These are phyloP conservation scores for Didymosphaeria variabile DNA, from an alignment of 2,329 filamentous ascomycete genomes.

Conservation along the genomic window DNA sequence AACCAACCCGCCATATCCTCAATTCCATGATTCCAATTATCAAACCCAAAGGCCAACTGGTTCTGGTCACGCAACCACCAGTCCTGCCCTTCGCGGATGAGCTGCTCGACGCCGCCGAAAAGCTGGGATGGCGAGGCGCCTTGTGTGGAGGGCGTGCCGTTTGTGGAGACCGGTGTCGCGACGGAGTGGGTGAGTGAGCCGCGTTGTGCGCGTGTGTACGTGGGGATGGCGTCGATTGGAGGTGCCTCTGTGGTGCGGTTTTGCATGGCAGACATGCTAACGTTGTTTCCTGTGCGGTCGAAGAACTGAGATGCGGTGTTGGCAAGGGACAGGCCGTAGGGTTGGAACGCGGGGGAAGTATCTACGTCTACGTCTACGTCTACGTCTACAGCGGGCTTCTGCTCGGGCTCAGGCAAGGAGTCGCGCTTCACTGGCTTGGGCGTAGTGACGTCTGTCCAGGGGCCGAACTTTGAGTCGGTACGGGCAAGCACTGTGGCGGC, in stretches of 20 bases:
- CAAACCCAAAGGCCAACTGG: slow-evolving; percentile 68
- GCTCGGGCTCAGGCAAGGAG: slow-evolving; percentile 17
- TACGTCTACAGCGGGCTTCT: slow-evolving; percentile 5
- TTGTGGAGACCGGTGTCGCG: slow-evolving; percentile 26
- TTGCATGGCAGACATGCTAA: slow-evolving; percentile 21
- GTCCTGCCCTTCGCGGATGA: slow-evolving; percentile 70
- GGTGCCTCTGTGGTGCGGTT: slow-evolving; percentile 40
- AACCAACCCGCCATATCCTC: slow-evolving; percentile 46
- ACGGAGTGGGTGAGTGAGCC: slow-evolving; percentile 20
- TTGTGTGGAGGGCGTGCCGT: slow-evolving; percentile 31
- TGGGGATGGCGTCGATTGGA: slow-evolving; percentile 41
- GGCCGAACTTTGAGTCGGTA: slow-evolving; percentile 81
- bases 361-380: slow-evolving; percentile 15
- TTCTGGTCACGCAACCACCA: slow-evolving; percentile 70
- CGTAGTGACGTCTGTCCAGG: slow-evolving; percentile 55
- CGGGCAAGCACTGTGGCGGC: slow-evolving; percentile 78
- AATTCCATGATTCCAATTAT: slow-evolving; percentile 62
- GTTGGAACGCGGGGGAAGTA: slow-evolving; percentile 35
- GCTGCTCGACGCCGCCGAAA: slow-evolving; percentile 67
- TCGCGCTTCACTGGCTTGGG: slow-evolving; percentile 33
- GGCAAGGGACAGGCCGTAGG: slow-evolving; percentile 41
- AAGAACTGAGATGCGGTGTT: slow-evolving; percentile 37
- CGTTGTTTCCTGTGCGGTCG: slow-evolving; percentile 29
- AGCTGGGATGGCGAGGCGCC: slow-evolving; percentile 59
- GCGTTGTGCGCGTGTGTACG: slow-evolving; percentile 43